Conservation (phyloP, 352 stramenopile species). For the Phytopythium sindhum region DNA sequence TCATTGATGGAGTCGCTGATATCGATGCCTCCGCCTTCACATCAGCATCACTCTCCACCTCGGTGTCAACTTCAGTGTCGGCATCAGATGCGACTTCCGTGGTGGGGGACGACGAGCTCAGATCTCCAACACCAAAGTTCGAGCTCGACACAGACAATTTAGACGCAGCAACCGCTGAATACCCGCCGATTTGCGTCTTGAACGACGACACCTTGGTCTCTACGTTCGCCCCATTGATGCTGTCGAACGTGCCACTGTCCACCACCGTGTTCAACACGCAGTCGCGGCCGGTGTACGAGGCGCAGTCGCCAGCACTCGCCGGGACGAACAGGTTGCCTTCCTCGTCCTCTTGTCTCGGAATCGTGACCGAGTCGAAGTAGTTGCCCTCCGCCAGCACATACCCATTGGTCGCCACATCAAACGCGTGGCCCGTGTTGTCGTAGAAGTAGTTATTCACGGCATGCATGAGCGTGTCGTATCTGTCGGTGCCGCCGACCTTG, state of each 20-base stretch:
- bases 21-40: background rate
- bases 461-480: slow-evolving; percentile 21
- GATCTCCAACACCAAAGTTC: slow-evolving; percentile 17
- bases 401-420: slow-evolving; percentile 15
- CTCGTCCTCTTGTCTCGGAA: slow-evolving; percentile 8
- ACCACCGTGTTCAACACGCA: slow-evolving; percentile 12
- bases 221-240: slow-evolving; percentile 10
- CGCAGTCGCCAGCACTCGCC: slow-evolving; percentile 8
- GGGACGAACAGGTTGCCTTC: slow-evolving; percentile 15
- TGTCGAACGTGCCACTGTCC: slow-evolving; percentile 8
- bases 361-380: slow-evolving; percentile 20
- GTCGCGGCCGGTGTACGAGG: slow-evolving; percentile 8
- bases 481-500: slow-evolving; percentile 26
- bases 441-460: slow-evolving; percentile 28
- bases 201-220: slow-evolving; percentile 12
- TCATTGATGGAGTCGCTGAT: background rate
- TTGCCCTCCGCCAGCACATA: slow-evolving; percentile 27
- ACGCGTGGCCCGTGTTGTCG: slow-evolving; percentile 19
- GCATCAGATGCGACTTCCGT: background rate
- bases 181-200: slow-evolving; percentile 15
- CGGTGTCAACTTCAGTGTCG: background rate
- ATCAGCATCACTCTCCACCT: background rate
- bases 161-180: slow-evolving; percentile 11
- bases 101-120: background rate
- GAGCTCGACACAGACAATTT: slow-evolving; percentile 4